These are phyloP conservation scores for Alternaria ethzedia DNA, from an alignment of 2,329 filamentous ascomycete species.

Conservation along the genomic window DNA sequence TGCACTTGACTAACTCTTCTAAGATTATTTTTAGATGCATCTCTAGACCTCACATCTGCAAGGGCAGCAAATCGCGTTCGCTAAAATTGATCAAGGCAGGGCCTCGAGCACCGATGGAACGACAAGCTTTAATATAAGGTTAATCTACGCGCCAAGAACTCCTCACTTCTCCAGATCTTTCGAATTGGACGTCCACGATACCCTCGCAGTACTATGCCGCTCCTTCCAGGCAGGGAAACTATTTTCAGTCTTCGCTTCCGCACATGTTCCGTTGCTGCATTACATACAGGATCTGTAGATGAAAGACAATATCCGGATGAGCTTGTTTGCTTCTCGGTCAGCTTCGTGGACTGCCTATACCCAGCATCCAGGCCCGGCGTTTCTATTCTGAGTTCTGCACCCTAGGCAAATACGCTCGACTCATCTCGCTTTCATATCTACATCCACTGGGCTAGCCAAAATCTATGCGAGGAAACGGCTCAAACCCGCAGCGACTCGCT, in stretches of 20 bases:
- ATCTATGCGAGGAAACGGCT: conserved; percentile 11
- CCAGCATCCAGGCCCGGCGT: conserved; percentile 27
- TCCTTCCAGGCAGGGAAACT: conserved; percentile 19
- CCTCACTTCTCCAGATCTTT: conserved; percentile 42
- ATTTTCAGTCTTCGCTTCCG: conserved; percentile 40
- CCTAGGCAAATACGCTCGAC: conserved; percentile 36
- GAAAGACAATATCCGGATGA: conserved; percentile 27
- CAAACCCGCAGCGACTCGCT: conserved; percentile 20
- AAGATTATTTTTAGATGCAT: conserved; percentile 39
- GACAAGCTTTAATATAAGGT: conserved; percentile 52
- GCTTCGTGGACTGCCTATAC: conserved; percentile 12
- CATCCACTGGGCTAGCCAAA: conserved; percentile 25
- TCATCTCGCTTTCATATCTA: conserved; percentile 41
- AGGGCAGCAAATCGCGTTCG: conserved; percentile 38
- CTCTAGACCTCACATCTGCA: conserved; percentile 30
- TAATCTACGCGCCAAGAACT: conserved; percentile 48
- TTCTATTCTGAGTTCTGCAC: conserved; percentile 41
- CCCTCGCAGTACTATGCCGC: conserved; percentile 17
- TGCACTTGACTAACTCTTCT: conserved; percentile 19
- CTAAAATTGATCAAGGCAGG: conserved; percentile 35
- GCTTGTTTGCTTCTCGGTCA: conserved; percentile 7
- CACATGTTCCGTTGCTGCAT: conserved; percentile 23
- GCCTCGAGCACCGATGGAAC: conserved; percentile 28
- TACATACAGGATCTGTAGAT: conserved; percentile 37
- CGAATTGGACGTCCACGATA: conserved; percentile 30